These are phyloP conservation scores for Colletotrichum eleusines DNA, from an alignment of 2,329 filamentous ascomycete genomes.

Conservation along the genomic window DNA sequence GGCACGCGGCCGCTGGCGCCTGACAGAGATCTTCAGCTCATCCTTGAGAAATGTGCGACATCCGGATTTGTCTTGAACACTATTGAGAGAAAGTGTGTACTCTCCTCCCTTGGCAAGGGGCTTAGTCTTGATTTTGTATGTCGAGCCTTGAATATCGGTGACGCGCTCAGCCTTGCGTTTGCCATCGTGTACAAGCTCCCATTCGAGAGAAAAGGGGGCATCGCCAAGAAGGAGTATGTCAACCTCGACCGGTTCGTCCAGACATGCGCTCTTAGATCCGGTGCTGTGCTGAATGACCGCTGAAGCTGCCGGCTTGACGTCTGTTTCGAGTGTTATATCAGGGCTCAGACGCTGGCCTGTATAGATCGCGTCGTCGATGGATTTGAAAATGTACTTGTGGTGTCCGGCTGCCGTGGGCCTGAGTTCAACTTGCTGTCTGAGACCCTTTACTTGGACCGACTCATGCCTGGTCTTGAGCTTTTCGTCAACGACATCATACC, in stretches of 20 bases:
- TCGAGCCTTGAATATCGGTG: slow-evolving; percentile 70
- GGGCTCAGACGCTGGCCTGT: slow-evolving; percentile 70
- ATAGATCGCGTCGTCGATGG: slow-evolving; percentile 87
- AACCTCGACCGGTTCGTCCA: slow-evolving; percentile 83
- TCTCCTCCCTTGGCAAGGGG: slow-evolving; percentile 85
- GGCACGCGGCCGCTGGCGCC: slow-evolving; percentile 87
- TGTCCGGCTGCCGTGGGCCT: slow-evolving; percentile 84
- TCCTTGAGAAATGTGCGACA: slow-evolving; percentile 90
- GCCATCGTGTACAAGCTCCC: slow-evolving; percentile 91
- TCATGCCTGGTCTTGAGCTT: slow-evolving; percentile 60
- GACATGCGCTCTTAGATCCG: slow-evolving; percentile 75
- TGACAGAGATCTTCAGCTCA: slow-evolving; percentile 85
- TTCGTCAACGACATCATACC: slow-evolving; percentile 78
- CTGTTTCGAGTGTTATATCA: slow-evolving; percentile 80
- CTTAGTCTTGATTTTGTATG: slow-evolving; percentile 80
- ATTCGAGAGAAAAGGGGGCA: slow-evolving; percentile 88
- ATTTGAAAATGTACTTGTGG: slow-evolving; percentile 87
- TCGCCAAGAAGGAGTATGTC: slow-evolving; percentile 84
- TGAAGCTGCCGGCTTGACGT: slow-evolving; percentile 92
- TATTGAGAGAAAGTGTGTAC: slow-evolving; percentile 87
- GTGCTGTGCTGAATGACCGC: slow-evolving; percentile 74
- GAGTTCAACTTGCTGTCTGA: slow-evolving; percentile 87
- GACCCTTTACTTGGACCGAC: slow-evolving; percentile 66
- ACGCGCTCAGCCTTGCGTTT: slow-evolving; percentile 79
- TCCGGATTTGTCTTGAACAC: slow-evolving; percentile 85